Evolutionary conservation across 2,329 filamentous ascomycete species (phyloP), one percentile per base, ranked within the genome.

Genomic region (Fusarium falciforme): DNA sequence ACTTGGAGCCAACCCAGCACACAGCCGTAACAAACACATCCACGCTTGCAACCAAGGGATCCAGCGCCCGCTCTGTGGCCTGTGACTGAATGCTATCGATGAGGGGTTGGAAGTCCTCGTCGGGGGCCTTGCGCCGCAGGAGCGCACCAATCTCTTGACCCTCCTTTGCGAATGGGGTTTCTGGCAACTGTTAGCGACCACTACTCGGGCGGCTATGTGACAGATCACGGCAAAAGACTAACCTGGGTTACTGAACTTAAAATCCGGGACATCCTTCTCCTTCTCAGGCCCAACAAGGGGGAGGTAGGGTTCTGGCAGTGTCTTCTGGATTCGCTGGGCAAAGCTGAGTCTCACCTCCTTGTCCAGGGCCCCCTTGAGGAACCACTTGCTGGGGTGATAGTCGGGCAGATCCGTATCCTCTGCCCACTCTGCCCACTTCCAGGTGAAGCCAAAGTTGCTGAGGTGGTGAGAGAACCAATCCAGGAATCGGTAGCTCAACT

Each of bases 401-500:
- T 92, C 87, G 0, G 94, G 89, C 29, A 97, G 88, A 49, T 91
- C 88, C 17, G 98, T 91, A 80, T 98, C 95, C 17, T 95, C 94
- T 57, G 93, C 89, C 96, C 96, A 99, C 84, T 99, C 96, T 17
- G 93, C 92, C 96, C 96, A 99, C 84, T 98, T 98, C 96, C 96
- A 99, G 11, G 96, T 96, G 82, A 98, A 99, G 62, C 97, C 96
- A 81, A 99, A 99, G 85, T 99, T 99, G 85, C 95, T 98, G 75
- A 99, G 85, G 85, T 99, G 96, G 82, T 99, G 96, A 20, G 96
- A 90, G 80, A 99, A 99, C 96, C 96, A 99, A 82, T 98, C 96
- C 80, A 98, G 87, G 84, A 98, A 98, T 29, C 96, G 91, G 79
- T 95, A 93, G 65, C 87, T 89, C 49, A 99, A 86, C 83, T 98